Evolutionary conservation across 2,329 filamentous ascomycete species (phyloP).

Genomic region (Cryphonectria naterciae): DNA sequence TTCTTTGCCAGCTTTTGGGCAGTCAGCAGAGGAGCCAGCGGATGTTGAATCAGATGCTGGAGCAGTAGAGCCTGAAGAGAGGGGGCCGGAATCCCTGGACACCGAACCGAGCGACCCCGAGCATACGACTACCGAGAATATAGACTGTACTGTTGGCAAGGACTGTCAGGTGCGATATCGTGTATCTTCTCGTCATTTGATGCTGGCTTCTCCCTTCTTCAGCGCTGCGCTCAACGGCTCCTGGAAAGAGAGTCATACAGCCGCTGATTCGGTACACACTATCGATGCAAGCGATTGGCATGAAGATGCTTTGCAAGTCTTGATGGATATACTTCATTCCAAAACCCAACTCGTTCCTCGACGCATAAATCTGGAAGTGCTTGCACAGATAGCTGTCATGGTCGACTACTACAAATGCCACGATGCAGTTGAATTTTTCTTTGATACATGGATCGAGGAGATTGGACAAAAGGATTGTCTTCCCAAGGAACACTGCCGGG

Average conservation of each 20-base stretch:
- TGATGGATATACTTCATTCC: background rate
- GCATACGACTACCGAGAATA: background rate
- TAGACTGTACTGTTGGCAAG: background rate
- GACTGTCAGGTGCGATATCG: background rate
- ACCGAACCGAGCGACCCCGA: background rate
- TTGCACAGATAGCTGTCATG: constrained; percentile 5
- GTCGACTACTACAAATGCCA: constrained; percentile 20
- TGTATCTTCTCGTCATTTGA: background rate
- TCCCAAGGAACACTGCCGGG: background rate
- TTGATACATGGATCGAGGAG: background rate
- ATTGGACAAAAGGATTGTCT: background rate
- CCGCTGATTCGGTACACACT: background rate
- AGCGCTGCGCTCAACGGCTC: background rate
- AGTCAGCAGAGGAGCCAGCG: background rate
- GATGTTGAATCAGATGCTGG: background rate
- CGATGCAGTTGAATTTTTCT: background rate
- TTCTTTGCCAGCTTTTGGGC: background rate
- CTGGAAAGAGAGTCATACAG: background rate
- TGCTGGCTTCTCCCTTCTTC: background rate
- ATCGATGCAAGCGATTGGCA: background rate
- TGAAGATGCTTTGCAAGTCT: background rate
- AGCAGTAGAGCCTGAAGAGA: background rate
- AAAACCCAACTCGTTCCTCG: background rate
- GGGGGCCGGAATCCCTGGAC: background rate
- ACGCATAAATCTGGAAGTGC: background rate